Evolutionary conservation across 768 basidiomycete genomes (phyloP).

Genomic region (Lactarius sanguifluus): DNA sequence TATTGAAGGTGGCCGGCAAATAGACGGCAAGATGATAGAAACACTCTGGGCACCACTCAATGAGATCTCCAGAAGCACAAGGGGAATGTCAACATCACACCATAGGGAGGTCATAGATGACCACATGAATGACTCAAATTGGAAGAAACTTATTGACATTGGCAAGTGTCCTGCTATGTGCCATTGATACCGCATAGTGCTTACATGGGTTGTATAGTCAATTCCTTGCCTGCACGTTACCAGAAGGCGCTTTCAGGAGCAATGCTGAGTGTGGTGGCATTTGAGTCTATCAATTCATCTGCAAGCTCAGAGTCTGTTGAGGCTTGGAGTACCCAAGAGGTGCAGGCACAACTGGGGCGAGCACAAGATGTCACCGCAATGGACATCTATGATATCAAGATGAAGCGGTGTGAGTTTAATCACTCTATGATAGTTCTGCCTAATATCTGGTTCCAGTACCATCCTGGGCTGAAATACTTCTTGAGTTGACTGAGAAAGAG

Average conservation of each 20-base stretch:
- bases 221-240: not conserved
- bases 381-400: slow-evolving; percentile 9
- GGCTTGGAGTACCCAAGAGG: too few relatives aligned
- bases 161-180: not conserved
- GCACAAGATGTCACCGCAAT: not conserved
- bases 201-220: not conserved
- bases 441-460: too few relatives aligned
- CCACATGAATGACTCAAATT: not conserved
- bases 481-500: too few relatives aligned
- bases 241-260: not conserved
- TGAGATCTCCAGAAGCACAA: too few relatives aligned
- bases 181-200: not conserved
- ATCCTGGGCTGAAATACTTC: too few relatives aligned
- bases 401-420: not conserved
- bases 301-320: too few relatives aligned
- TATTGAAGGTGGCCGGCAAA: slow-evolving; percentile 4
- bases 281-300: too few relatives aligned
- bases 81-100: too few relatives aligned
- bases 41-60: not conserved
- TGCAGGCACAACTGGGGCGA: too few relatives aligned
- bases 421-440: too few relatives aligned
- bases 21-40: slow-evolving; percentile 17
- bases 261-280: not conserved
- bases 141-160: slow-evolving; percentile 7
- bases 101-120: too few relatives aligned